A percentile compares a stretch with the other conserved stretches of the same genome.
phyloP scores from a whole-genome alignment of 169 alveolate species.

The Plasmodium cynomolgi region DNA sequence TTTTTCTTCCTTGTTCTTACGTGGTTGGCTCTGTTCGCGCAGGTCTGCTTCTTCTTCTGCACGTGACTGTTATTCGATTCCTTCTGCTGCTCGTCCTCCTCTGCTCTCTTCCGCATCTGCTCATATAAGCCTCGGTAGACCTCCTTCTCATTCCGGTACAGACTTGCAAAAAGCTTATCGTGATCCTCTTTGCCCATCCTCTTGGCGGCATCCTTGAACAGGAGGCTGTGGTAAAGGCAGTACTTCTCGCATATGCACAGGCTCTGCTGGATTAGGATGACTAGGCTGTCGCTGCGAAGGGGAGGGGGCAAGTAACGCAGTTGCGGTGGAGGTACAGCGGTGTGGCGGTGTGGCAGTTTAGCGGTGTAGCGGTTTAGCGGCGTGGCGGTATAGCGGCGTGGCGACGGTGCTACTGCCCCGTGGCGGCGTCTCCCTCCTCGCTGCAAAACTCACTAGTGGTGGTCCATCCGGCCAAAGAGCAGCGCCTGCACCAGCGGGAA shows the following conservation, averaged over 20 bases:
- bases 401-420: background rate
- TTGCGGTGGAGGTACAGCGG: background rate
- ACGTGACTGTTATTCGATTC: too few species aligned
- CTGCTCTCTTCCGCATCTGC: background rate
- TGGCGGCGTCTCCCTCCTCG: background rate
- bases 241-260: slow-evolving; percentile 39
- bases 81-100: background rate
- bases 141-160: slow-evolving; percentile 26
- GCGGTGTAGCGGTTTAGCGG: background rate
- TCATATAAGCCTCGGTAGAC: background rate
- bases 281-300: slow-evolving; percentile 25
- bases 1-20: background rate
- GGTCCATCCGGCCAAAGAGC: slow-evolving; percentile 20
- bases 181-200: slow-evolving; percentile 22
- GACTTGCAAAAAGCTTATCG: background rate
- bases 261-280: slow-evolving; percentile 6
- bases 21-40: background rate
- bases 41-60: background rate
- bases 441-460: slow-evolving; percentile 19
- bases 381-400: background rate
- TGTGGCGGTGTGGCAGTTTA: too few species aligned
- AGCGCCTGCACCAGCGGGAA: slow-evolving; percentile 12
- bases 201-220: background rate
- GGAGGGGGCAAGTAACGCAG: background rate
- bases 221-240: slow-evolving; percentile 26